Base-by-base conservation (phyloP, 2,329 filamentous ascomycete genomes). In the Neopestalotiopsis sp. region DNA sequence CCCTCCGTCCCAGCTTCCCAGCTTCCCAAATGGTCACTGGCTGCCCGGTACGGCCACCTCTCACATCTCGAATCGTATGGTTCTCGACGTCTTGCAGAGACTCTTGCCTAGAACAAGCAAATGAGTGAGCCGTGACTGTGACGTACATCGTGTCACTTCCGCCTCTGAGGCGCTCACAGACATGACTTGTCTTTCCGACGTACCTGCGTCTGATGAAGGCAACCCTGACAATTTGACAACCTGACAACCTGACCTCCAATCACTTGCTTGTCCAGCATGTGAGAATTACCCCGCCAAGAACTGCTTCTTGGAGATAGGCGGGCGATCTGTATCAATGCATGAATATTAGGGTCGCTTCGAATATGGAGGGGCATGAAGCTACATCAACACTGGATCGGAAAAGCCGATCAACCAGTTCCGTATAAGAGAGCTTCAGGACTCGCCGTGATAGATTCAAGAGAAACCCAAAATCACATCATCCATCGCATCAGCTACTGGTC, bases 401-500 rank as follows among this genome's bases (percentile, higher is more conserved):
- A 67, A 67, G 65, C 65, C 65, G 65, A 67, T 67, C 65, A 24
- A 59, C 24, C 24, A 38, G 14, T 10, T 61, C 45, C 65, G 65
- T 67, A 67, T 67, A 67, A 67, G 64, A 67, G 49, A 61, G 20
- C 65, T 34, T 61, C 45, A 65, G 17, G 24, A 30, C n/a, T 66
- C 63, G 53, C 63, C n/a, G 28, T 58, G 45, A 66, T 38, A n/a
- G 13, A 28, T 24, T 3, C 17, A 49, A 38, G 53, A 53, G 17
- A 40, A 32, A 32, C 32, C 49, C 45, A 53, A 66, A 61, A 67
- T 67, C 65, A 61, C 65, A 67, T 67, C 65, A 67, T 67, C 56
- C 56, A 67, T 67, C 65, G 61, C 65, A 30, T 49, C 20, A 61
- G n/a, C 65, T 67, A 67, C 65, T 67, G 65, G 65, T 61, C 56